Base-by-base conservation (phyloP, 2,329 filamentous ascomycete species). In the Sclerotinia sclerotiorum region DNA sequence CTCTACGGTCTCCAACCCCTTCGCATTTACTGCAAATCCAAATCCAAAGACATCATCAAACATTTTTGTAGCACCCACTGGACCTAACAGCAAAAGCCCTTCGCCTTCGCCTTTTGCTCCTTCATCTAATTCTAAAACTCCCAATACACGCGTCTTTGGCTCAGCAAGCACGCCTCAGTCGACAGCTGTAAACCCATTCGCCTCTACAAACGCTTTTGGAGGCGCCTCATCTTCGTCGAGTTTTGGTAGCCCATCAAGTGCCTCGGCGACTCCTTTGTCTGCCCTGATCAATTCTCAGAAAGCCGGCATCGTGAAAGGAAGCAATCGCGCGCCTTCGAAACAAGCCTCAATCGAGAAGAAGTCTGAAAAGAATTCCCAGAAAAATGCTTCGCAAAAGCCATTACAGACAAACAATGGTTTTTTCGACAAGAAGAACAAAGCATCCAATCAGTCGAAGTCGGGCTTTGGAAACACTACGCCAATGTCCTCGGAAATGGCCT, bases 1-100 rank as follows among this genome's bases (percentile, higher is more conserved):
- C 11, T 29, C 39, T n/a, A 57, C 69, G 52, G 21, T 61, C 13
- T 49, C 68, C 13, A 74, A 70, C 61, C 70, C 74, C 11, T 74
- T 73, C 49, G 32, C 65, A 44, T 15, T 29, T 17, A n/a, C 65
- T 21, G 68, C 66, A 32, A 61, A 61, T 13, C 44, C 51, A 49
- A 49, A 65, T 39, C 17, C 66, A 24, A 44, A 49, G 21, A 17
- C 64, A 21, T 24, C 55, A 61, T 39, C 55, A 39, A 67, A 58
- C 13, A n/a, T 63, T 39, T 67, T 63, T 24, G 57, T 48, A n/a
- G 48, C 56, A 55, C 65, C 56, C 7, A 67, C 46, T 7, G 35
- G 48, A 52, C 57, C 65, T 39, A 63, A 39, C 24, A 35, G 17
- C 49, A 67, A 10, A 56, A 65, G 27, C 17, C 46, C 51, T 13